Conservation (phyloP, 345 rosid species). For the Melaleuca alternifolia region DNA sequence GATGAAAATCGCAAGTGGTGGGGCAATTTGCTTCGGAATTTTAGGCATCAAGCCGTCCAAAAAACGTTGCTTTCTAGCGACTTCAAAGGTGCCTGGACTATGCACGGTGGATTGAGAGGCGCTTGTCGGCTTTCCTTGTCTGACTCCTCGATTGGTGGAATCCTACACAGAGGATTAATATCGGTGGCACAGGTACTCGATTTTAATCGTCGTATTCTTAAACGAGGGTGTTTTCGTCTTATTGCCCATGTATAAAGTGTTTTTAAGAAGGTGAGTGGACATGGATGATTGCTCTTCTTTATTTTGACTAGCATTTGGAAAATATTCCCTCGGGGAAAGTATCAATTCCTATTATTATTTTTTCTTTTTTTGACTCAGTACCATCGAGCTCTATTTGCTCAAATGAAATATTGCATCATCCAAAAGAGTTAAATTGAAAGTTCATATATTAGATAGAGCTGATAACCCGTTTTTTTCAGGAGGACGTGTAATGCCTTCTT, state of each 20-base stretch:
- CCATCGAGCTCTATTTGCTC: neutral
- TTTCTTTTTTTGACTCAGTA: too few species aligned
- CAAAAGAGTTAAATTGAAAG: neutral
- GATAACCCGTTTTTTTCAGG: neutral
- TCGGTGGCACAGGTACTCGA: neutral
- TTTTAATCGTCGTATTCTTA: too few species aligned
- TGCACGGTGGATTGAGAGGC: too few species aligned
- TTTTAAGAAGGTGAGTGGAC: neutral
- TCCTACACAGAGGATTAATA: neutral
- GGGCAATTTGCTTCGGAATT: too few species aligned
- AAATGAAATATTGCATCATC: neutral
- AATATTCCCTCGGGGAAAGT: neutral
- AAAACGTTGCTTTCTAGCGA: too few species aligned
- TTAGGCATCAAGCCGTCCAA: too few species aligned
- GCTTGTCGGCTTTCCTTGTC: too few species aligned
- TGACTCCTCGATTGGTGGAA: too few species aligned
- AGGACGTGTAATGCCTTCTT: neutral
- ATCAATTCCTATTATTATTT: too few species aligned
- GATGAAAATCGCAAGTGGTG: too few species aligned
- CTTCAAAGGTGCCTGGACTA: too few species aligned
- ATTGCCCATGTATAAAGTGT: neutral
- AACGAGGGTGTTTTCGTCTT: neutral
- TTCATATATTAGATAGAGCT: neutral
- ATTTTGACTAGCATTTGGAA: neutral
- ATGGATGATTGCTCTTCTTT: neutral